phyloP scores from a whole-genome alignment of 2,329 filamentous ascomycete genomes.

The Colletotrichum paranaense region DNA sequence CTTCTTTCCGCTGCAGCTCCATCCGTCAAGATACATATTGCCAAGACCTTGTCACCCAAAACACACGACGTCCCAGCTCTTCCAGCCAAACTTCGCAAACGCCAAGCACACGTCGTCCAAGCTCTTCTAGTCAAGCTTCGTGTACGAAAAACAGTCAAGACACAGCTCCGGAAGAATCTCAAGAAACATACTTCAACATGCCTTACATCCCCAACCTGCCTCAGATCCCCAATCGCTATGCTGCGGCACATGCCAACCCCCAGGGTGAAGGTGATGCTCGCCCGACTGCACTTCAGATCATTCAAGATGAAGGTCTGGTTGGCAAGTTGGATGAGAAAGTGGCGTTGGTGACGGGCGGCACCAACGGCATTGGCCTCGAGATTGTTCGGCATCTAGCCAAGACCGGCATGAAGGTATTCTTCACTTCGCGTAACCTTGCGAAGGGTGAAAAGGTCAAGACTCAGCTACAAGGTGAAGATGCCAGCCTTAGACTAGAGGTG shows the following conservation, averaged over 20 bases:
- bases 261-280: conserved; percentile 49
- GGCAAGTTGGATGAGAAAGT: conserved; percentile 49
- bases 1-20: neutral
- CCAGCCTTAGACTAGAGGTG: conserved; percentile 43
- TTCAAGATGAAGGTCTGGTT: conserved; percentile 44
- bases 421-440: conserved; percentile 53
- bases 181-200: neutral
- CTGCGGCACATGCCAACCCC: conserved; percentile 5
- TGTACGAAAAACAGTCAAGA: neutral
- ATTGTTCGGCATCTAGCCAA: conserved; percentile 53
- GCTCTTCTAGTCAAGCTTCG: neutral
- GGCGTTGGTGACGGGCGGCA: conserved; percentile 54
- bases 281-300: conserved; percentile 50
- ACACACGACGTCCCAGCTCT: neutral
- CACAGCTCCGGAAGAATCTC: neutral
- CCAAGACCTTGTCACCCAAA: no score
- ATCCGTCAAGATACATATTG: neutral
- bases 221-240: conserved; percentile 20
- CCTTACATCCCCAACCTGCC: neutral
- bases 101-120: no score
- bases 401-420: conserved; percentile 56
- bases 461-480: conserved; percentile 5
- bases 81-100: no score
- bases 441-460: conserved; percentile 41
- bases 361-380: conserved; percentile 54